Evolutionary conservation across 1,139 yeast species (phyloP).

Genomic region (Taphrina wiesneri): DNA sequence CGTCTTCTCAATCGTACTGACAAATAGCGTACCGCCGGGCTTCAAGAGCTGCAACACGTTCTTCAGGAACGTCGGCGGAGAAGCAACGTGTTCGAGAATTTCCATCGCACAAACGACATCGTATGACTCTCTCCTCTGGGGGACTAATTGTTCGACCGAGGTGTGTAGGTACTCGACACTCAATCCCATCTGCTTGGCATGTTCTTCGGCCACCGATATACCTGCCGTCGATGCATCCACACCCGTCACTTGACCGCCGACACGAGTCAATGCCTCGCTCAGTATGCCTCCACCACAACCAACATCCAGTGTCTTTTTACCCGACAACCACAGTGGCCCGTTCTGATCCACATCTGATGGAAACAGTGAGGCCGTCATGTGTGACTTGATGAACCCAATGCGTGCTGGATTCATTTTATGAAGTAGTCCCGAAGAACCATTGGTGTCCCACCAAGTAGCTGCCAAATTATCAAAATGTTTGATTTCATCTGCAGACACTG

Average conservation of each 20-base stretch:
- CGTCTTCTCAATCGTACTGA: constrained; percentile 91
- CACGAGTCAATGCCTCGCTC: constrained; percentile 80
- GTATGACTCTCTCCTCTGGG: constrained; percentile 46
- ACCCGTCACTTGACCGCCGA: constrained; percentile 69
- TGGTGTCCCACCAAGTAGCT: constrained; percentile 91
- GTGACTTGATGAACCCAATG: constrained; percentile 67
- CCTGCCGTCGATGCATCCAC: constrained; percentile 85
- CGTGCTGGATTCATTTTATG: constrained; percentile 92
- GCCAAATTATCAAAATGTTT: constrained; percentile 84
- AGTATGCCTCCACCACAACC: constrained; percentile 98
- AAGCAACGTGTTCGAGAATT: constrained; percentile 88
- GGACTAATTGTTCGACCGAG: constrained; percentile 56
- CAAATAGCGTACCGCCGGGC: constrained; percentile 80
- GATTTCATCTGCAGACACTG: constrained; percentile 54
- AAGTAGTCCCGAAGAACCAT: constrained; percentile 87
- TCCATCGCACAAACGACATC: constrained; percentile 91
- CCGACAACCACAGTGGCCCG: constrained; percentile 40
- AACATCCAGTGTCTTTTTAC: constrained; percentile 69
- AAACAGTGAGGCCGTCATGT: constrained; percentile 7
- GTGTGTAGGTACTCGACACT: constrained; percentile 62
- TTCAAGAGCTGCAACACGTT: constrained; percentile 68
- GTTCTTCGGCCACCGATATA: constrained; percentile 72
- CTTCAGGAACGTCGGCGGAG: constrained; percentile 69
- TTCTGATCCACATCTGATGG: constrained; percentile 43
- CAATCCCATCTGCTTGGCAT: constrained; percentile 50